Evolutionary conservation across 139 green algal species (phyloP), one percentile per base, ranked within the genome.

Genomic region (Tetraselmis striata): DNA sequence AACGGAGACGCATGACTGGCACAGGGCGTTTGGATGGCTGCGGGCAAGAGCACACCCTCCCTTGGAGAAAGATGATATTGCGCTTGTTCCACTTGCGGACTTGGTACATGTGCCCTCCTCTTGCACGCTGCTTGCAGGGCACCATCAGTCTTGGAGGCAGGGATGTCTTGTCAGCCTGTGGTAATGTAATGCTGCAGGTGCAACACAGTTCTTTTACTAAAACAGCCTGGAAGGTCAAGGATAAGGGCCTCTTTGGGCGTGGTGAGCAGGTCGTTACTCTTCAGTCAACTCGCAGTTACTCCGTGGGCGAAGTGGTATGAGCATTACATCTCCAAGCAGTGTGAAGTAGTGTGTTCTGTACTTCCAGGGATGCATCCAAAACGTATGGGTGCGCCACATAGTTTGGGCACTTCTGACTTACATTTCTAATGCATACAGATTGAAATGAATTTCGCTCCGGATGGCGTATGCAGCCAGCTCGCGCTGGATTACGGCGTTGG

Each of bases 81-180:
- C 92, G 1, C 88, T 98, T 31, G 93, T 96, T 59, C 95, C 95
- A 0, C 29, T 96, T 22, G 91, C 90, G 28, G 94, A 97, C 84
- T 59, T 92, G 86, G 93, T 95, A 78, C 31, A 89, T 31, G 22
- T 31, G 24, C n/a, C 75, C 75, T 22, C 22, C 75, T 27, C 23
- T 26, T 74, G 79, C 25, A n/a, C 25, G 24, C 11, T 84, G 29
- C 5, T 29, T 30, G 59, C 80, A 22, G 59, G 26, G 18, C 26
- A 30, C 25, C 22, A 80, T 22, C 29, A 27, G 30, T 28, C 30
- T 29, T 31, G 32, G 30, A 81, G 0, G 2, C 32, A 67, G 28
- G 59, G 27, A 22, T 32, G 31, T 28, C 76, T 23, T 28, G 2
- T 32, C 76, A 1, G 29, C 77, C 24, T 59, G 29, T 1, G 23